These are phyloP conservation scores for Lumnitzera racemosa DNA, from an alignment of 345 rosid genomes.

Conservation along the genomic window DNA sequence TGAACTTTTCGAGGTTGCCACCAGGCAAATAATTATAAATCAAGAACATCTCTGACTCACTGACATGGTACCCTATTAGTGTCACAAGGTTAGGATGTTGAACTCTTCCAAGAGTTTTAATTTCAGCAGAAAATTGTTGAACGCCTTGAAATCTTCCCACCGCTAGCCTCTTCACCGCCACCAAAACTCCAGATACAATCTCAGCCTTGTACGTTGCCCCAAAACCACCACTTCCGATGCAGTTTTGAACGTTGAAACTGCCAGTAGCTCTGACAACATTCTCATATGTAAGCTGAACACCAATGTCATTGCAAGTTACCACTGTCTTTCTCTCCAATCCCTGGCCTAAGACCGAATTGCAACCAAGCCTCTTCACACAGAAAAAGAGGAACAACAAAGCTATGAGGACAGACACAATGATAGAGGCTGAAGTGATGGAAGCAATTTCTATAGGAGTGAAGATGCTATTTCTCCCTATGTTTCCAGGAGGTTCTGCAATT, in stretches of 20 bases:
- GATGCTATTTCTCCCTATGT: slow-evolving; percentile 9
- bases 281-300: slow-evolving; percentile 35
- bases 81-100: slow-evolving; percentile 46
- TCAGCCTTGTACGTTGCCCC: slow-evolving; percentile 53
- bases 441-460: slow-evolving; percentile 38
- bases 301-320: slow-evolving; percentile 32
- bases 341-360: slow-evolving; percentile 26
- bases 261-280: slow-evolving; percentile 45
- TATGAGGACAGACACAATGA: slow-evolving; percentile 25
- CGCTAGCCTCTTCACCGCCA: slow-evolving; percentile 46
- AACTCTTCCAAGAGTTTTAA: slow-evolving; percentile 42
- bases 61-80: slow-evolving; percentile 41
- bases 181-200: slow-evolving; percentile 33
- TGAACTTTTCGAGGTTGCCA: slow-evolving; percentile 44
- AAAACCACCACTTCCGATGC: slow-evolving; percentile 49
- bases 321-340: slow-evolving; percentile 32
- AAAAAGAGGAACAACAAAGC: slow-evolving; percentile 21
- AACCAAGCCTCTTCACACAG: slow-evolving; percentile 27
- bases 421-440: slow-evolving; percentile 27
- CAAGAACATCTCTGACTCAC: slow-evolving; percentile 45
- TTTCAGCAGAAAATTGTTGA: slow-evolving; percentile 49
- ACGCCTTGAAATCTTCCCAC: slow-evolving; percentile 50
- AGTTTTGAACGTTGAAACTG: slow-evolving; percentile 37
- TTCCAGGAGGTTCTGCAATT: slow-evolving; percentile 21
- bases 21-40: slow-evolving; percentile 49